phyloP scores from a whole-genome alignment of 2,329 filamentous ascomycete genomes.

The Clarireedia monteithiana region DNA sequence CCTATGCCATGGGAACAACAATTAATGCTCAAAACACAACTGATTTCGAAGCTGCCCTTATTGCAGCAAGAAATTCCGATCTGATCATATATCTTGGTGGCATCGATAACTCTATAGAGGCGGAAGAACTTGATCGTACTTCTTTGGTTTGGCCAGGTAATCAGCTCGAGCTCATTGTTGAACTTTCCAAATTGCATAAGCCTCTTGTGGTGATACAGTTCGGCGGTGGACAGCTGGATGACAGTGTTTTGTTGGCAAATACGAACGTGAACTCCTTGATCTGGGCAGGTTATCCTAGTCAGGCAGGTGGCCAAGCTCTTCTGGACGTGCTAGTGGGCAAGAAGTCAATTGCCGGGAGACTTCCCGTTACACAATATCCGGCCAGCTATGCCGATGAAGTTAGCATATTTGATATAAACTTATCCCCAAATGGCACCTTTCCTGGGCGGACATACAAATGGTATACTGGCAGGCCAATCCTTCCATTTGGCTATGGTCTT shows the following conservation, averaged over 20 bases:
- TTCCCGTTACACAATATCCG: constrained; percentile 50
- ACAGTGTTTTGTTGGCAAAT: constrained; percentile 41
- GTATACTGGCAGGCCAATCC: constrained; percentile 42
- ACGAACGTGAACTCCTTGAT: constrained; percentile 42
- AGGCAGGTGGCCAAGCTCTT: constrained; percentile 48
- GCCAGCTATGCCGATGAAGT: constrained; percentile 42
- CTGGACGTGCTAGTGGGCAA: constrained; percentile 46
- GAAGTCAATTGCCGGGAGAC: constrained; percentile 32
- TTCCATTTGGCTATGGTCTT: constrained; percentile 47
- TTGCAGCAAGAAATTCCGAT: constrained; percentile 31
- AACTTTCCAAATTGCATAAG: constrained; percentile 39
- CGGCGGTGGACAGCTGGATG: constrained; percentile 32
- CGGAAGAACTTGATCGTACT: constrained; percentile 41
- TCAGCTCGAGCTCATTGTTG: constrained; percentile 43
- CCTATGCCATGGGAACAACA: constrained; percentile 33
- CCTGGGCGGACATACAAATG: constrained; percentile 51
- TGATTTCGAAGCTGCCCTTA: background rate
- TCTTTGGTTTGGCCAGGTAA: constrained; percentile 43
- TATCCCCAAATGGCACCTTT: constrained; percentile 38
- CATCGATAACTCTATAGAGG: constrained; percentile 44
- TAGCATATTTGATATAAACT: constrained; percentile 48
- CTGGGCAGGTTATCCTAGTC: constrained; percentile 53
- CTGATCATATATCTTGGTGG: constrained; percentile 48
- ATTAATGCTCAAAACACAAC: background rate
- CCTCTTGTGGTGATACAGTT: constrained; percentile 45